phyloP scores from a whole-genome alignment of 164 flowering plant genomes.

The Pachysandra terminalis region DNA sequence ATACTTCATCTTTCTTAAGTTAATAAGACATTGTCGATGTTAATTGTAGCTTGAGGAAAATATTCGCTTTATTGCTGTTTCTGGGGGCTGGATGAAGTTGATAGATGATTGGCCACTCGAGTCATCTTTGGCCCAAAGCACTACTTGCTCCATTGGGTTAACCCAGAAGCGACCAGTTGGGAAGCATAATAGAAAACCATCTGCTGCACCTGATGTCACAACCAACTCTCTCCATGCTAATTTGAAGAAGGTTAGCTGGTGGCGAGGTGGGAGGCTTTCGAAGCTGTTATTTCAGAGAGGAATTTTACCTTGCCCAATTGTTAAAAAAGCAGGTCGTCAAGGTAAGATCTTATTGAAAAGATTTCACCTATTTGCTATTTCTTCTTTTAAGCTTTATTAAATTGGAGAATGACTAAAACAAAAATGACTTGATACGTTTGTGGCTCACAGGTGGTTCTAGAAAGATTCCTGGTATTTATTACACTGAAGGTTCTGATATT shows the following conservation, averaged over 20 bases:
- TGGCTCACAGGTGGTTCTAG: conserved; percentile 59
- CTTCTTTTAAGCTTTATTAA: not conserved
- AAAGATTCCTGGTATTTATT: conserved; percentile 57
- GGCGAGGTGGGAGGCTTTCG: conserved; percentile 74
- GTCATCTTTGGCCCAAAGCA: conserved; percentile 35
- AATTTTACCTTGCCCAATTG: conserved; percentile 44
- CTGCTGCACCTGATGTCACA: conserved; percentile 34
- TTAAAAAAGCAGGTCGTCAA: conserved; percentile 70
- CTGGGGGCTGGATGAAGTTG: conserved; percentile 78
- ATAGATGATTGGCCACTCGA: conserved; percentile 62
- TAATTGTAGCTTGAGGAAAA: conserved; percentile 81
- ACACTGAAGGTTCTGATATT: conserved; percentile 65
- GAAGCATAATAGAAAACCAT: conserved; percentile 55
- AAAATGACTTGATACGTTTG: not conserved
- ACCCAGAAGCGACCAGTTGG: conserved; percentile 51
- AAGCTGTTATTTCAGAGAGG: conserved; percentile 66
- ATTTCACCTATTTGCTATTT: not conserved
- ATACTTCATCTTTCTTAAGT: not conserved
- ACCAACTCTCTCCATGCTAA: conserved; percentile 30
- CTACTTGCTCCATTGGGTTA: conserved; percentile 34
- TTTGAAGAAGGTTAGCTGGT: conserved; percentile 50
- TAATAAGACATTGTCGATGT: conserved; percentile 1
- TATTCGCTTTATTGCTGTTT: conserved; percentile 57
- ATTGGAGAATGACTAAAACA: not conserved
- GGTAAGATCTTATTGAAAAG: conserved; percentile 35